Base-by-base conservation (phyloP, 2,329 filamentous ascomycete genomes). In the Aspergillus calidoustus region DNA sequence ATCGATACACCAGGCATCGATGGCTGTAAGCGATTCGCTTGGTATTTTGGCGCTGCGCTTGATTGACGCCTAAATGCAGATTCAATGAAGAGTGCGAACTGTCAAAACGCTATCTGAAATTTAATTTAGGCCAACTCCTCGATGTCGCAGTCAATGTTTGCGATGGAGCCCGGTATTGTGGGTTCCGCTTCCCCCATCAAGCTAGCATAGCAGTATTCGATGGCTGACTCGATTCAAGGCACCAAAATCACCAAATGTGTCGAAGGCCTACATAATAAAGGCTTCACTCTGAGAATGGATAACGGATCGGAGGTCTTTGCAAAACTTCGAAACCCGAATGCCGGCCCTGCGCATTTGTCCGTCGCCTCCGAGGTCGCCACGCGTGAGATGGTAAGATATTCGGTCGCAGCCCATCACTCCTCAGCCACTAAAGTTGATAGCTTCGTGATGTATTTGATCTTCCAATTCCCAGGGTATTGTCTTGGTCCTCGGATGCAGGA, bases 251-350 rank as follows among this genome's bases (percentile, higher is more conserved):
- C 64, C 7, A 76, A 75, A 64, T 72, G 71, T 25, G 51, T 64
- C 2, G 75, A 77, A 63, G 75, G 75, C 0, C 62, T 72, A 22
- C 69, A 69, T 59, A 77, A 74, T 61, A 66, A 77, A 71, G 73
- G 73, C n/a, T 76, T 79, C 52, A 58, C 74, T 4, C 63, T 79
- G 60, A 70, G 65, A n/a, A 72, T 73, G 69, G 65, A 72, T 46
- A 72, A 73, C 60, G 71, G 70, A 4, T 49, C 51, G 0, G 71
- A 74, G 55, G 67, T 73, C n/a, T 59, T 72, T 54, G 71, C 66
- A 7, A 70, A 71, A 54, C 63, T 74, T 25, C 71, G 69, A 17
- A 74, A 72, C 41, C 71, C 70, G 0, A 74, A 74, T 52, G 70
- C 70, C 5, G 69, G 70, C 6, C 66, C 68, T 52, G 50, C 65